Conservation (phyloP, 805 yeast genomes). For the Brettanomyces sp. region DNA sequence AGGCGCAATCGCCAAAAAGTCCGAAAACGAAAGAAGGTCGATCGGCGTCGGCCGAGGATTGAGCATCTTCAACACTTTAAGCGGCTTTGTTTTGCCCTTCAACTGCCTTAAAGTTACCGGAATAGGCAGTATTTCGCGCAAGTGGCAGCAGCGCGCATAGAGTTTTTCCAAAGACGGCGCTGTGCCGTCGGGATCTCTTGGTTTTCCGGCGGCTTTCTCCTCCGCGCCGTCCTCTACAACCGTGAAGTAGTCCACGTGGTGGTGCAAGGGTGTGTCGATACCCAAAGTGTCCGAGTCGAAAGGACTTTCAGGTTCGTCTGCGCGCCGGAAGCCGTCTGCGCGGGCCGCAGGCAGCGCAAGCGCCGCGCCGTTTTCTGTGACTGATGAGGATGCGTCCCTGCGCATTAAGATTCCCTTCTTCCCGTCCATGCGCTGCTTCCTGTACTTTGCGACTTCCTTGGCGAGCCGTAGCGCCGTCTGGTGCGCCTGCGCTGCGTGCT, state of each 20-base stretch:
- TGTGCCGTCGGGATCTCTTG: not conserved
- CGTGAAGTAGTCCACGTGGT: conserved; percentile 29
- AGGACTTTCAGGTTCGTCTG: conserved; percentile 11
- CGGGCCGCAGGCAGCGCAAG: conserved; percentile 15
- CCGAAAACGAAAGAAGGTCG: conserved; percentile 48
- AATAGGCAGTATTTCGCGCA: conserved; percentile 39
- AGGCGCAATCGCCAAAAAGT: conserved; percentile 47
- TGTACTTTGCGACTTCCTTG: conserved; percentile 47
- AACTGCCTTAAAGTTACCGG: conserved; percentile 46
- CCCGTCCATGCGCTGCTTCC: conserved; percentile 10
- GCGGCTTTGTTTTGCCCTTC: conserved; percentile 39
- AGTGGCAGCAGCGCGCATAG: conserved; percentile 41
- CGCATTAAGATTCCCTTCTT: not conserved
- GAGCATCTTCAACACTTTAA: conserved; percentile 44
- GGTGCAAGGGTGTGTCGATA: conserved; percentile 62
- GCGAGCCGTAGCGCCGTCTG: conserved; percentile 62
- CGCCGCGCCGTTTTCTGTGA: conserved; percentile 1
- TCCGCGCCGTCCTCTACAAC: conserved; percentile 15
- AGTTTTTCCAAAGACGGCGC: conserved; percentile 36
- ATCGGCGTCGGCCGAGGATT: conserved; percentile 52
- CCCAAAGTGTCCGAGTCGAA: conserved; percentile 24
- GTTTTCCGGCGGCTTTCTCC: conserved; percentile 7
- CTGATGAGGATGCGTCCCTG: not conserved
- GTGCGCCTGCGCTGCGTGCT: conserved; percentile 73
- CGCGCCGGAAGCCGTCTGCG: conserved; percentile 4